phyloP scores from a whole-genome alignment of 805 yeast genomes.

The Yamadazyma nakazawae region DNA sequence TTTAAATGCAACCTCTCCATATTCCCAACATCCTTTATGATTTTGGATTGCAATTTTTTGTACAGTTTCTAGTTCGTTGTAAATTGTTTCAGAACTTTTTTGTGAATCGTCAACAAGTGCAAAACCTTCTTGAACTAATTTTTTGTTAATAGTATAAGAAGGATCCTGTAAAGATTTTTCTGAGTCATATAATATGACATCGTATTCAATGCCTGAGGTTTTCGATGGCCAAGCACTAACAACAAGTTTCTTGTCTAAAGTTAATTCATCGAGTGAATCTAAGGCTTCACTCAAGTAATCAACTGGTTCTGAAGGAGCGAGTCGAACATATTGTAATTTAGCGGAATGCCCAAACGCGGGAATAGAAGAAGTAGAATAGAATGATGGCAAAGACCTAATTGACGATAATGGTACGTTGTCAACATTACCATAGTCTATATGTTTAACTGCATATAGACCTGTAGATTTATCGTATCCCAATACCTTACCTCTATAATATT shows the following conservation, averaged over 20 bases:
- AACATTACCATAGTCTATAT: slow-evolving; percentile 59
- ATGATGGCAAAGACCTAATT: slow-evolving; percentile 52
- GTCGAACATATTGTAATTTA: slow-evolving; percentile 48
- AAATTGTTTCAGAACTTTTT: slow-evolving; percentile 34
- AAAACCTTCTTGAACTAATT: slow-evolving; percentile 56
- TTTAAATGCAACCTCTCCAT: slow-evolving; percentile 66
- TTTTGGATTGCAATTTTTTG: slow-evolving; percentile 49
- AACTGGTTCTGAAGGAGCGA: slow-evolving; percentile 55
- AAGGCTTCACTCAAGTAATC: slow-evolving; percentile 56
- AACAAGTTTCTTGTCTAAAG: slow-evolving; percentile 52
- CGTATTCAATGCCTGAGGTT: slow-evolving; percentile 44
- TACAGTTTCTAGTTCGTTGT: slow-evolving; percentile 32
- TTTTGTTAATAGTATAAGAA: slow-evolving; percentile 55
- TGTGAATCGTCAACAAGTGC: slow-evolving; percentile 48
- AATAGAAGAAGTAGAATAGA: slow-evolving; percentile 35
- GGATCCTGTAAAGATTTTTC: slow-evolving; percentile 52
- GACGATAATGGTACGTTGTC: slow-evolving; percentile 44
- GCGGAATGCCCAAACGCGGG: slow-evolving; percentile 59
- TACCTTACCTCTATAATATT: slow-evolving; percentile 58
- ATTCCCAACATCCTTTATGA: slow-evolving; percentile 70
- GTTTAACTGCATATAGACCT: slow-evolving; percentile 47
- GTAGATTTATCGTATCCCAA: slow-evolving; percentile 42
- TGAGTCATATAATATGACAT: slow-evolving; percentile 54
- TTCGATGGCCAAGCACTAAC: slow-evolving; percentile 46
- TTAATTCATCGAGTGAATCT: slow-evolving; percentile 50